Evolutionary conservation across 2,329 filamentous ascomycete genomes (phyloP), one percentile per base, ranked within the genome.

Genomic region (Atkinsonella texensis): DNA sequence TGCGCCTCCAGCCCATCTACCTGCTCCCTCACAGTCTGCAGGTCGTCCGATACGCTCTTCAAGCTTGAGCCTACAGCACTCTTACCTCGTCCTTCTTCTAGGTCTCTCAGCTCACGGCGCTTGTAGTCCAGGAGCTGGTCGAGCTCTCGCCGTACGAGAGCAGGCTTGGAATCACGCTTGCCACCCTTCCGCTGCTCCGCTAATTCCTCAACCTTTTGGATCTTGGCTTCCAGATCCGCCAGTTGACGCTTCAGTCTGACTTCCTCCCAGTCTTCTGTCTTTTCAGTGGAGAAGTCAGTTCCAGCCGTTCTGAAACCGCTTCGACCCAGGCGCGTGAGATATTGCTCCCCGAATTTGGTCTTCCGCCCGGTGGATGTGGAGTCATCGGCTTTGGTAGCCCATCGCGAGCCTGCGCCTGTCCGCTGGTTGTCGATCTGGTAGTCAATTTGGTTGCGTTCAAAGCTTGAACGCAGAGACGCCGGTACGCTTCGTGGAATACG

Each of bases 121-220:
- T 98, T 98, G 68, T 95, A 97, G 63, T 98, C 93, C 43, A 98
- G 74, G 68, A 98, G 70, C 71, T 95, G 88, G 68, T 97, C 89
- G 46, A 96, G 74, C 70, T 98, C 93, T 56, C 90, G 78, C 77
- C 96, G 97, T 52, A 97, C 88, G 41, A 98, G 76, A 39, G 89
- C 88, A 43, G 91, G 91, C 70, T 89, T 94, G 23, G 81, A 85
- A 57, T 89, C 83, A 45, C 89, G 75, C 71, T 79, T 81, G 59
- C 75, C 79, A 58, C 77, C 77, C 62, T 70, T 76, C 52, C 80
- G 75, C 54, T 79, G 78, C 60, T 85, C 80, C 0, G 84, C 83
- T 43, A 83, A 80, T 52, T 82, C 77, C 69, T 94, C 89, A 1
- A 95, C 85, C 53, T 85, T 84, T 38, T 84, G 81, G 55, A 96